Base-by-base conservation (phyloP, 202 grass and related monocot genomes). In the Carex arenaria region DNA sequence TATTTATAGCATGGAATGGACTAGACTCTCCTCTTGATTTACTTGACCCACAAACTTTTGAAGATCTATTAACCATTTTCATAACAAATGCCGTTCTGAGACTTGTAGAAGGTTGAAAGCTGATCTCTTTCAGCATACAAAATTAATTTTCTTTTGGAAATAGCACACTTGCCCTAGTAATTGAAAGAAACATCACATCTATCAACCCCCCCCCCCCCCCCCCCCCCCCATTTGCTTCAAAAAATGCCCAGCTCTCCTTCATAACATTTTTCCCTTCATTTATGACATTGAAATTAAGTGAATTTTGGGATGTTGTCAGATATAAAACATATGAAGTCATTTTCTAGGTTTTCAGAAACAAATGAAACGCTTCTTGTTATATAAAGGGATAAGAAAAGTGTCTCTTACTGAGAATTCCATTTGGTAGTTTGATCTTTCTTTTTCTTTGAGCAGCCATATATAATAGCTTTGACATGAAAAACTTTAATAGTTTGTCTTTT, bases 1-100 rank as follows among this genome's bases (percentile, higher is more conserved):
- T 97, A 87, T 94, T 97, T 83, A 93, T 97, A 87, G 95, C 95
- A 83, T 97, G 95, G 95, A 87, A 90, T 89, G 90, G 82, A 84
- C 69, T 97, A 67, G 90, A 87, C 81, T 93, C 87, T 43, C 95
- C 95, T 90, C 78, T 91, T 83, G 87, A 91, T 81, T 89, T 97
- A 89, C 89, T 97, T 80, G 90, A 97, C 85, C 90, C 92, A 85
- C 61, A 84, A 84, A 68, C 86, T 73, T 97, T 97, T 86, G 86
- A 94, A 87, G 90, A 91, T 79, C 55, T 97, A 5, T 83, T 97
- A 69, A 97, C 87, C 85, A 97, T 97, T 91, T 97, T 97, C 72
- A 91, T 97, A 42, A 97, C 95, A 70, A 97, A 93, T 87, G 85
- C 95, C 80, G 71, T 90, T 87, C 89, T 97, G 72, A 85, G 90